A percentile compares a stretch with the other conserved stretches of the same genome.
Evolutionary conservation across 169 alveolate genomes (phyloP).

Genomic region (Plasmodium yoelii): DNA sequence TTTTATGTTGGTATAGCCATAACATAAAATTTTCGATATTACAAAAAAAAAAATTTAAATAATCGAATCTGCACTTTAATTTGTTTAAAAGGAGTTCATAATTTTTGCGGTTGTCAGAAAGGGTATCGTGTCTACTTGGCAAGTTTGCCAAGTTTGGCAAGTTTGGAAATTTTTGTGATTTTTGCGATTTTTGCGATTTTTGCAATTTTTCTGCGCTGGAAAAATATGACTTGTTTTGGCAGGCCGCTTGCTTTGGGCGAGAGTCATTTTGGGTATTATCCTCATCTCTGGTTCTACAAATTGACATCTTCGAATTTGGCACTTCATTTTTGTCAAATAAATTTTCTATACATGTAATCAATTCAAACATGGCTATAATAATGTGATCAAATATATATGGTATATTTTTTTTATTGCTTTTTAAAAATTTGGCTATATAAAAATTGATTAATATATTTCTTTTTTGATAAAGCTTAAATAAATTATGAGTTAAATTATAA

Average conservation of each 20-base stretch:
- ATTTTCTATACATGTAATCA: slow-evolving; percentile 24
- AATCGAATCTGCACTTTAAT: slow-evolving; percentile 50
- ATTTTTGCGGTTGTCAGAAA: background rate
- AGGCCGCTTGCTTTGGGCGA: no score
- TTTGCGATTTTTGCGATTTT: no score
- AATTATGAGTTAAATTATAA: slow-evolving; percentile 42
- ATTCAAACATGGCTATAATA: slow-evolving; percentile 58
- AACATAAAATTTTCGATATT: slow-evolving; percentile 46
- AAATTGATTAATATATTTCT: slow-evolving; percentile 37
- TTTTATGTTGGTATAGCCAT: slow-evolving; percentile 58
- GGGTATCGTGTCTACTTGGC: background rate
- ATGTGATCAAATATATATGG: slow-evolving; percentile 55
- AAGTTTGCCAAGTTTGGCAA: no score
- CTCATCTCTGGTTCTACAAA: background rate
- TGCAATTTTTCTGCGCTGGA: no score
- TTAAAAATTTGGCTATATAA: slow-evolving; percentile 30
- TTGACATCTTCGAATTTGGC: background rate
- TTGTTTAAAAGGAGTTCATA: slow-evolving; percentile 17
- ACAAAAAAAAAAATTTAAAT: slow-evolving; percentile 26
- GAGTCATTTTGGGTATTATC: no score
- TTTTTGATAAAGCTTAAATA: slow-evolving; percentile 41
- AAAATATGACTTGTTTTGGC: no score
- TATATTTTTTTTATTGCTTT: slow-evolving; percentile 19
- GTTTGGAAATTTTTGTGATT: no score
- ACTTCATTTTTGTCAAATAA: background rate